Conservation (phyloP, 306 rosid species). For the Senna tora region DNA sequence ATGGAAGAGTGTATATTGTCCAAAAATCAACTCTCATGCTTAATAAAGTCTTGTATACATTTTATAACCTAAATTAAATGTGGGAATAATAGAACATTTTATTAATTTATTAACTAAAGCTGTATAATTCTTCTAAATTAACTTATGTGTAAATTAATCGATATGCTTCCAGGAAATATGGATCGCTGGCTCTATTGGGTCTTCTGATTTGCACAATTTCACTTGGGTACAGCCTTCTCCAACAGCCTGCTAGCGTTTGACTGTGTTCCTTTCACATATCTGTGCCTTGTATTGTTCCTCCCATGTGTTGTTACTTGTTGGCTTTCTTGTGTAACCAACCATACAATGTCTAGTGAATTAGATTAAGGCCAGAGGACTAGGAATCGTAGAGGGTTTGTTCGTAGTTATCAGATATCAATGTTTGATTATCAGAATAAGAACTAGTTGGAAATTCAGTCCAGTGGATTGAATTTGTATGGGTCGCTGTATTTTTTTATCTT, state of each 20-base stretch:
- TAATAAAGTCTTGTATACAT: too few relatives aligned
- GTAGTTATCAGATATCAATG: neutral
- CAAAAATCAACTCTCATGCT: too few relatives aligned
- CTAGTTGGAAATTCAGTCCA: neutral
- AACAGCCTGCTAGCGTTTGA: conserved; percentile 39
- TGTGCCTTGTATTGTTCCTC: neutral
- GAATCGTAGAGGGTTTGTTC: conserved; percentile 2
- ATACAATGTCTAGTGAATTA: neutral
- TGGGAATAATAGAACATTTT: too few relatives aligned
- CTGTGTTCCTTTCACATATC: neutral
- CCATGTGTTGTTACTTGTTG: conserved; percentile 10
- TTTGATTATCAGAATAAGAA: neutral
- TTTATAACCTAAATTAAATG: too few relatives aligned
- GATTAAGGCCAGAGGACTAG: neutral
- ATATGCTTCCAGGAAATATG: conserved; percentile 51
- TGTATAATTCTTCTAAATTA: conserved; percentile 15
- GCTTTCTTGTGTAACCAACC: neutral
- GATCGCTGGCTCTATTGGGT: conserved; percentile 55
- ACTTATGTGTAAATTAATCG: conserved; percentile 25
- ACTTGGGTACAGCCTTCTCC: conserved; percentile 51
- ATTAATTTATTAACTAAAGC: neutral
- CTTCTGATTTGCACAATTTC: conserved; percentile 66
- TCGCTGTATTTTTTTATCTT: conserved; percentile 16
- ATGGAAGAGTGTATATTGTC: too few relatives aligned
- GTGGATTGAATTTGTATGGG: conserved; percentile 1